Evolutionary conservation across 1,139 yeast species (phyloP), one percentile per base, ranked within the genome.

Genomic region (Zygotorulaspora mrakii): DNA sequence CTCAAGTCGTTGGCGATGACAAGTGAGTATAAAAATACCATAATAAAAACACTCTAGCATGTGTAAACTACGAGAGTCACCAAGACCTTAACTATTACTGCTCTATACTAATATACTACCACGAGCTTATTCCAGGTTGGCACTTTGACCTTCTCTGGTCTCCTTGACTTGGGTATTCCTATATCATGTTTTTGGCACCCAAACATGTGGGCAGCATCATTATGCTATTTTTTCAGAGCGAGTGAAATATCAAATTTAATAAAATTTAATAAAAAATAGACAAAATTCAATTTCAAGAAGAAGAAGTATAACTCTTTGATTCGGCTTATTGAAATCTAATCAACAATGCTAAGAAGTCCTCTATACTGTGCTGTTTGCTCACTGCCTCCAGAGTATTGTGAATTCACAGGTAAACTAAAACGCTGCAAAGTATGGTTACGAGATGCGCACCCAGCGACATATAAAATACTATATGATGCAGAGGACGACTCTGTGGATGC

Each of bases 341-440:
- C 18, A 3, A 28, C 13, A 26, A 43, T 40, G 35, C 76, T 83
- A 11, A 71, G 65, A 52, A 54, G 66, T 20, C 73, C 79, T 13
- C 55, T 74, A 9, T 88, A 89, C 67, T 89, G 97, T 64, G 91
- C 80, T 4, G 75, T 88, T 7, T 89, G 97, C 64, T 67, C 88
- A 1, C 81, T 77, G 58, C 96, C 96, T 11, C 91, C 91, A 2
- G 97, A 88, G 45, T 89, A 81, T 66, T 89, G 98, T 68, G 97
- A 89, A 61, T 89, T 88, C 61, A 94, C 95, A 10, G 84, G 85
- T 35, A 72, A 81, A 28, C 72, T 83, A 63, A 82, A 81, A 58
- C 77, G 87, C 59, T 89, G 98, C 67, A 85, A 82, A 55, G 79
- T 75, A 27, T 88, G 96, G 95, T 73, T 89, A 31, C 68, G 74